Conservation (phyloP, 2,329 filamentous ascomycete genomes). For the Nemania sp. region DNA sequence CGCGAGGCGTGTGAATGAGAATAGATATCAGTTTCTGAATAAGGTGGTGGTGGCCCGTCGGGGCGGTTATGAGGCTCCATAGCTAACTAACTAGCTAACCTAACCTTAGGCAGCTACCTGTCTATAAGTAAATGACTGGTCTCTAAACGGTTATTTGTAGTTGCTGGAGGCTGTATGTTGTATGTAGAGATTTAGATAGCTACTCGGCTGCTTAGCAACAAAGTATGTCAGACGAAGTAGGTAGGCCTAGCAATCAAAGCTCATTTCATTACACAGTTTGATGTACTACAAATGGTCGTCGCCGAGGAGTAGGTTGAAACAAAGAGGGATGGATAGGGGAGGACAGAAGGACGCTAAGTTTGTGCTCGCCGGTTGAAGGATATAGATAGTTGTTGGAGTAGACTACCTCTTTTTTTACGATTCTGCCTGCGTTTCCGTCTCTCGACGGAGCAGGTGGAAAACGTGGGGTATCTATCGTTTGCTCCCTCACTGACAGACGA, state of each 20-base stretch:
- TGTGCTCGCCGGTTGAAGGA: neutral
- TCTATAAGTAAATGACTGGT: neutral
- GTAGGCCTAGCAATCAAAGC: neutral
- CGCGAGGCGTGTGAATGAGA: constrained; percentile 56
- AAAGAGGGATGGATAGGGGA: neutral
- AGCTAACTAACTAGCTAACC: neutral
- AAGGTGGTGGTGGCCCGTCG: constrained; percentile 65
- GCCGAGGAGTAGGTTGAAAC: neutral
- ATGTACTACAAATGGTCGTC: neutral
- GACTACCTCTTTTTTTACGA: too few species aligned
- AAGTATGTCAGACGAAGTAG: neutral
- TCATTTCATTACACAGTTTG: neutral
- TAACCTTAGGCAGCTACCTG: too few species aligned
- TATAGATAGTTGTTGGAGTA: constrained; percentile 17
- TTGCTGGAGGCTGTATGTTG: too few species aligned
- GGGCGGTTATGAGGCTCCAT: constrained; percentile 55
- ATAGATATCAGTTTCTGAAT: constrained; percentile 68
- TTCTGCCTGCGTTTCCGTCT: neutral
- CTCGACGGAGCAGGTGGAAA: neutral
- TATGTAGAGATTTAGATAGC: too few species aligned
- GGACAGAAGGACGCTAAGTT: neutral
- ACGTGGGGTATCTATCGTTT: constrained; percentile 24
- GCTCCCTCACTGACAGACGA: constrained; percentile 4
- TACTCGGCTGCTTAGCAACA: neutral
- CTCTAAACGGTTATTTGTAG: too few species aligned